Percentiles rank a stretch among this genome's conserved stretches.
phyloP scores from a whole-genome alignment of 2,329 filamentous ascomycete species.

The Penicillium crustosum region DNA sequence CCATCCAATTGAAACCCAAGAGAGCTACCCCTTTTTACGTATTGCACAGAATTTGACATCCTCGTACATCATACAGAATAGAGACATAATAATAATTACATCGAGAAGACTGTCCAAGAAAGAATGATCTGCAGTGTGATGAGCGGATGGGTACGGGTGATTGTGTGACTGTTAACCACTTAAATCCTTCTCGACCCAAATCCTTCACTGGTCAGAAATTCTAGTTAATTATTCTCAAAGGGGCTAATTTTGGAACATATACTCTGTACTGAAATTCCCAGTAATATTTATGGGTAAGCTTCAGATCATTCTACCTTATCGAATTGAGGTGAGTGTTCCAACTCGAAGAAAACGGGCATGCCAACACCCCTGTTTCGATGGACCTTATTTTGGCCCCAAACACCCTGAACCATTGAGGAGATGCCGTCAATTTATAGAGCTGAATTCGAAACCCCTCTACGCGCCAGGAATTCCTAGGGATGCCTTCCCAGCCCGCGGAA shows the following conservation, averaged over 20 bases:
- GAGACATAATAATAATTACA: background rate
- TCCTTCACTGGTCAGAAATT: background rate
- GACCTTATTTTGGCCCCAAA: no score
- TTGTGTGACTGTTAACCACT: background rate
- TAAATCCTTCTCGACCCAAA: background rate
- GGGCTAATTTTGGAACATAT: background rate
- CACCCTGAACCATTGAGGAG: background rate
- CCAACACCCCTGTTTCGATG: no score
- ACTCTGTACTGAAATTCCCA: no score
- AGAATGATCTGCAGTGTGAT: background rate
- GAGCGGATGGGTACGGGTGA: background rate
- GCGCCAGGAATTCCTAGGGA: background rate
- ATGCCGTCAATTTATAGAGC: constrained; percentile 1
- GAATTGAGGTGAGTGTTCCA: no score
- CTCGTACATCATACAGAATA: no score
- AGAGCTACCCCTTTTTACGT: background rate
- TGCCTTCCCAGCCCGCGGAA: background rate
- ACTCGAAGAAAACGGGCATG: background rate
- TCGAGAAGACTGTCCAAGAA: background rate
- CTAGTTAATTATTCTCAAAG: background rate
- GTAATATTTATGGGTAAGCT: no score
- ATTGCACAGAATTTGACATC: no score
- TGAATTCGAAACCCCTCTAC: background rate
- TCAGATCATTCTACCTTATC: no score
- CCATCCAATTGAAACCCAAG: background rate